Evolutionary conservation across 192 early-diverging fungal genomes (phyloP).

Genomic region (Pilobolus umbonatus): DNA sequence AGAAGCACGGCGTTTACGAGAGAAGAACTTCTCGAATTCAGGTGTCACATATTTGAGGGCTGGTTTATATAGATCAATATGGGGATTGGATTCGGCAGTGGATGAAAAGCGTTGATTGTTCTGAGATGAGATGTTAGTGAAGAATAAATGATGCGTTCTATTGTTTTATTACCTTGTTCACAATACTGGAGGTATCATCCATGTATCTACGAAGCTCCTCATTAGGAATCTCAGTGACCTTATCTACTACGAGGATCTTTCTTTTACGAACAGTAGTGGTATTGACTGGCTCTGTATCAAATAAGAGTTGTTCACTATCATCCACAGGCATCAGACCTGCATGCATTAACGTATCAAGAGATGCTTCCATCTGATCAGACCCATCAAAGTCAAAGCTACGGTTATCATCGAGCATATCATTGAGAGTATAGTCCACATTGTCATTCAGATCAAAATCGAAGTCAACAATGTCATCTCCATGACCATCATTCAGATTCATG

Average conservation of each 20-base stretch:
- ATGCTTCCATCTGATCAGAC: neutral
- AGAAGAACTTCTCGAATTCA: constrained; percentile 3
- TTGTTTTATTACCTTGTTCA: constrained; percentile 25
- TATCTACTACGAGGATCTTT: constrained; percentile 62
- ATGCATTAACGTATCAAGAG: constrained; percentile 20
- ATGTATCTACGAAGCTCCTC: constrained; percentile 46
- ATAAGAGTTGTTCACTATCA: neutral
- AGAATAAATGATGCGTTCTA: neutral
- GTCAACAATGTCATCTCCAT: constrained; percentile 17
- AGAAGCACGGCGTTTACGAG: neutral
- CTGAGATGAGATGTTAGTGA: no score
- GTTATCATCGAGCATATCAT: neutral
- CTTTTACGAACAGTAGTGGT: constrained; percentile 24
- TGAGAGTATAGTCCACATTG: constrained; percentile 1
- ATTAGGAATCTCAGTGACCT: constrained; percentile 61
- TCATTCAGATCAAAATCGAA: constrained; percentile 28
- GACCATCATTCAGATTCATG: constrained; percentile 35
- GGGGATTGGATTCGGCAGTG: no score
- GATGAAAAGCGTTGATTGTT: no score
- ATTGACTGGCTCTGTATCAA: constrained; percentile 5
- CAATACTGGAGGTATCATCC: constrained; percentile 49
- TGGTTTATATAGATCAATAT: no score
- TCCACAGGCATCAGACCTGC: neutral
- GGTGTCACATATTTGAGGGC: no score
- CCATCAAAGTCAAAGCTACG: constrained; percentile 3